These are phyloP conservation scores for Marvania coccoides DNA, from an alignment of 139 green algal species.

Conservation along the genomic window DNA sequence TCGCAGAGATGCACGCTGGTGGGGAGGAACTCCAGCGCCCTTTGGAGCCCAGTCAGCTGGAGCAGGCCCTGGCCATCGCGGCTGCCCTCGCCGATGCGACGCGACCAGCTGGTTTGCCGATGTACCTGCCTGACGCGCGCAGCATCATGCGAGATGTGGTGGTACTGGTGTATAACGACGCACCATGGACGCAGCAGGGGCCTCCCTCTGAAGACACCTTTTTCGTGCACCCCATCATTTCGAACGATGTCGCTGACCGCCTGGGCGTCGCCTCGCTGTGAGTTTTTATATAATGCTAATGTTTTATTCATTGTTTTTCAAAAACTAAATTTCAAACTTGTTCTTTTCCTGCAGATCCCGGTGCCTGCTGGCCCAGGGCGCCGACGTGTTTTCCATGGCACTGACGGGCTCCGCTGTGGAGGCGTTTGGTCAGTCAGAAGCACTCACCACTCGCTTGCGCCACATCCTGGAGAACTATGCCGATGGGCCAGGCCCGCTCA, in stretches of 20 bases:
- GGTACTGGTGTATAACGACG: slow-evolving; percentile 69
- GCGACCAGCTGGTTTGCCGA: background rate
- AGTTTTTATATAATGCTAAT: no score
- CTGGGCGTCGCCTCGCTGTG: background rate
- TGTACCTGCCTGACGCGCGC: background rate
- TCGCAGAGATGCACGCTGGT: slow-evolving; percentile 36
- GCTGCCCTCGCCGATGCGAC: background rate
- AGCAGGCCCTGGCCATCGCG: slow-evolving; percentile 40
- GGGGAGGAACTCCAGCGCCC: slow-evolving; percentile 1
- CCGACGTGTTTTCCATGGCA: slow-evolving; percentile 42
- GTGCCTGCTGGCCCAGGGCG: slow-evolving; percentile 44
- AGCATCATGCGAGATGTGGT: slow-evolving; percentile 33
- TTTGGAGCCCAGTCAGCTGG: slow-evolving; percentile 33
- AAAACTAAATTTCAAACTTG: no score
- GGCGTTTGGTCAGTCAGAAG: slow-evolving; percentile 78
- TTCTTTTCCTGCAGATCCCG: background rate
- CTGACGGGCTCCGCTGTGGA: slow-evolving; percentile 31
- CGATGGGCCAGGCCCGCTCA: slow-evolving; percentile 62
- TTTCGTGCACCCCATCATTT: background rate
- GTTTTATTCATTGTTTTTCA: no score
- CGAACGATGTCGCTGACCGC: background rate
- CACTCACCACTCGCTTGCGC: slow-evolving; percentile 56
- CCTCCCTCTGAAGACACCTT: background rate
- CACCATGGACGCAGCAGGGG: slow-evolving; percentile 44
- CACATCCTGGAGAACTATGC: slow-evolving; percentile 53